Evolutionary conservation across 192 early-diverging fungal genomes (phyloP).

Genomic region (Umbelopsis sp.): DNA sequence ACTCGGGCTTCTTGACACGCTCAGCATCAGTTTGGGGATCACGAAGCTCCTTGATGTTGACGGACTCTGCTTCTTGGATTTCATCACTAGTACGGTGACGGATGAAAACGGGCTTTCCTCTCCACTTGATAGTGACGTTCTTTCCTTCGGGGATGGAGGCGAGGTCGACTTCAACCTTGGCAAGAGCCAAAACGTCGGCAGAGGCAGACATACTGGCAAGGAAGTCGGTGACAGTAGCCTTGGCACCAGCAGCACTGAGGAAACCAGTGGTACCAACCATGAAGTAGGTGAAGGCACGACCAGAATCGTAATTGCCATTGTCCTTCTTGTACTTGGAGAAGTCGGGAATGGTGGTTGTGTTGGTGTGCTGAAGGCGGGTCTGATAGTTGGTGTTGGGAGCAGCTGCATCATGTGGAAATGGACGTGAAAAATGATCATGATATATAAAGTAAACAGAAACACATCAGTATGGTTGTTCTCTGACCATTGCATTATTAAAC

Average conservation of each 20-base stretch:
- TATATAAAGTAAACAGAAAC: background rate
- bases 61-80: slow-evolving; percentile 88
- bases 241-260: slow-evolving; percentile 80
- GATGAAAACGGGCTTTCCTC: slow-evolving; percentile 98
- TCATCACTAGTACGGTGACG: slow-evolving; percentile 94
- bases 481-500: no score
- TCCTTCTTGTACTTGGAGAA: slow-evolving; percentile 79
- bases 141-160: slow-evolving; percentile 92
- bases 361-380: slow-evolving; percentile 47
- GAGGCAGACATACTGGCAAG: slow-evolving; percentile 90
- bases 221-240: slow-evolving; percentile 86
- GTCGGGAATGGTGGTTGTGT: slow-evolving; percentile 70
- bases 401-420: slow-evolving; percentile 11
- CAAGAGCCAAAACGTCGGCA: slow-evolving; percentile 97
- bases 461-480: no score
- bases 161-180: slow-evolving; percentile 96
- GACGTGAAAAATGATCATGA: background rate
- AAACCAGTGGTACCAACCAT: slow-evolving; percentile 91
- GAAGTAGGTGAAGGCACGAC: slow-evolving; percentile 87
- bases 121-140: slow-evolving; percentile 98
- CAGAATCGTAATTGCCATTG: slow-evolving; percentile 55
- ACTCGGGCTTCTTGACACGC: slow-evolving; percentile 88
- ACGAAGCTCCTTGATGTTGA: slow-evolving; percentile 79
- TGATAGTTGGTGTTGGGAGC: slow-evolving; percentile 37
- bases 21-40: slow-evolving; percentile 93